Evolutionary conservation across 2,329 filamentous ascomycete species (phyloP).

Genomic region (Coniella lustricola): DNA sequence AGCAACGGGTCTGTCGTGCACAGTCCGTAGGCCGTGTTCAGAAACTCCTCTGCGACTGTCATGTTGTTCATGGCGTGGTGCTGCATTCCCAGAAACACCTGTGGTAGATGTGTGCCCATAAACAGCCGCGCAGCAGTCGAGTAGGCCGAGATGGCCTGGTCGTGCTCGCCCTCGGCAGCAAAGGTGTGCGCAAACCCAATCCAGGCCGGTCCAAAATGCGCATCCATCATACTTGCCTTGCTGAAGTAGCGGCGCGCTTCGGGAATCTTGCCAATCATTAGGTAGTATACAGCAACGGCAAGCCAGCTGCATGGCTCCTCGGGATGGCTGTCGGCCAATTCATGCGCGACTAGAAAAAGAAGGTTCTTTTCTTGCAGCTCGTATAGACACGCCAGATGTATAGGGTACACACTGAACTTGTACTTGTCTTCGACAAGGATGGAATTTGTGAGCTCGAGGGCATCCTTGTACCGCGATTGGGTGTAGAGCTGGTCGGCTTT

Average conservation of each 20-base stretch:
- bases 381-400: conserved; percentile 86
- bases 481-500: conserved; percentile 89
- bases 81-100: conserved; percentile 96
- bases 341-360: conserved; percentile 86
- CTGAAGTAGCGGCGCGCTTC: conserved; percentile 95
- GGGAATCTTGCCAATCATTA: conserved; percentile 79
- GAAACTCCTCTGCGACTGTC: conserved; percentile 86
- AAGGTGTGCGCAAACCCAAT: conserved; percentile 99
- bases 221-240: conserved; percentile 95
- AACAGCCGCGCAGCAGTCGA: conserved; percentile 91
- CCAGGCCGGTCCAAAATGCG: conserved; percentile 95
- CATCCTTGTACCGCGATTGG: conserved; percentile 83
- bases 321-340: conserved; percentile 84
- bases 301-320: conserved; percentile 90
- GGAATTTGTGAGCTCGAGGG: conserved; percentile 72
- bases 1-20: conserved; percentile 83
- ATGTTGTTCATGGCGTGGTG: conserved; percentile 95
- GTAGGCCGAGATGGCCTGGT: conserved; percentile 96
- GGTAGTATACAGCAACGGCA: conserved; percentile 91
- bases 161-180: conserved; percentile 92
- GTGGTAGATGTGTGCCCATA: conserved; percentile 92
- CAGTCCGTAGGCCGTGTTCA: conserved; percentile 78
- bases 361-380: conserved; percentile 82
- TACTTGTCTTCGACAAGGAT: conserved; percentile 81
- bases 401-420: conserved; percentile 80